Evolutionary conservation across 1,139 yeast genomes (phyloP).

Genomic region (Debaryomyces nepalensis): DNA sequence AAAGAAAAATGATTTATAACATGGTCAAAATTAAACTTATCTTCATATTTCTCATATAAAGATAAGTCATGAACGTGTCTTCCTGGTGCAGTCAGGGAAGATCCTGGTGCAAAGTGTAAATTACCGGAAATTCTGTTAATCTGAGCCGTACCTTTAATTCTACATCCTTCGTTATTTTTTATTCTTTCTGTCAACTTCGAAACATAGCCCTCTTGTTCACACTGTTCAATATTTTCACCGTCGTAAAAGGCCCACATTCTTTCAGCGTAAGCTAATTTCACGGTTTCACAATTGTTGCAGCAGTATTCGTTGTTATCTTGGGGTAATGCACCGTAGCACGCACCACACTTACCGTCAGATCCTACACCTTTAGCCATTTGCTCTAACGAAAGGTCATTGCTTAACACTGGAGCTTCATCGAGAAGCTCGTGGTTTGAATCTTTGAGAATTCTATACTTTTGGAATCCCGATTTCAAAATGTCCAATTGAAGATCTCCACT

Average conservation of each 20-base stretch:
- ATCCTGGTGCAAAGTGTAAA: conserved; percentile 95
- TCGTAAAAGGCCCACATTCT: conserved; percentile 89
- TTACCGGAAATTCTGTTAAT: conserved; percentile 89
- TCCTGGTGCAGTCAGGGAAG: conserved; percentile 56
- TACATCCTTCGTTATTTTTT: conserved; percentile 74
- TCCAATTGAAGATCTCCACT: conserved; percentile 85
- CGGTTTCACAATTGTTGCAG: conserved; percentile 87
- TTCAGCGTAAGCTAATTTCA: conserved; percentile 75
- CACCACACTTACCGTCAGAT: conserved; percentile 46
- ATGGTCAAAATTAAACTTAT: conserved; percentile 73
- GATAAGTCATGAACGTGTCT: conserved; percentile 86
- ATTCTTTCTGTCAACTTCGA: conserved; percentile 58
- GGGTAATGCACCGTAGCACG: conserved; percentile 83
- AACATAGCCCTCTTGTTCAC: conserved; percentile 89
- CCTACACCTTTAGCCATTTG: conserved; percentile 42
- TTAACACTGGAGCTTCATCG: conserved; percentile 36
- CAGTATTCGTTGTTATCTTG: conserved; percentile 68
- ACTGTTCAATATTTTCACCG: conserved; percentile 84
- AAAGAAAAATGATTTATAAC: conserved; percentile 79
- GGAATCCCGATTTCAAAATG: conserved; percentile 70
- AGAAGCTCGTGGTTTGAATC: conserved; percentile 33
- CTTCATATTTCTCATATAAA: conserved; percentile 58
- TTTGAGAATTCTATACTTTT: conserved; percentile 63
- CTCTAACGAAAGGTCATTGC: conserved; percentile 34
- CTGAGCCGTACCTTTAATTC: conserved; percentile 76